Evolutionary conservation across 1,284 basidiomycete species (phyloP).

Genomic region (Trichosporon asahii): DNA sequence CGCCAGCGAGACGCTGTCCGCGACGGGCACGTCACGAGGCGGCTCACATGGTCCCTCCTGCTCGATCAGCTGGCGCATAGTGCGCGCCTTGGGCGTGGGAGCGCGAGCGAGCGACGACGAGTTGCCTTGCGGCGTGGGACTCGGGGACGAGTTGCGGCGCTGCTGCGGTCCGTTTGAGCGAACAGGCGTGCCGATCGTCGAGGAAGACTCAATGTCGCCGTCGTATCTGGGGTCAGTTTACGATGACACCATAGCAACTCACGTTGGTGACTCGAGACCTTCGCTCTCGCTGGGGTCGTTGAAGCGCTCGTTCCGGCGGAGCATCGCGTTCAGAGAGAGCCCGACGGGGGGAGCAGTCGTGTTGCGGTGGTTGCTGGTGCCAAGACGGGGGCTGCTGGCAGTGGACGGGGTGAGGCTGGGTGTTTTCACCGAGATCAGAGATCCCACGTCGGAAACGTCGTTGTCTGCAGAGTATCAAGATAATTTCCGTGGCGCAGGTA

Average conservation of each 20-base stretch:
- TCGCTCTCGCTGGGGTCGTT: constrained; percentile 37
- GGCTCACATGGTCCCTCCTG: constrained; percentile 2
- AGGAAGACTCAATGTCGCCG: constrained; percentile 73
- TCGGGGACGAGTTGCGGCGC: constrained; percentile 45
- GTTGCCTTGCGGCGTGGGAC: constrained; percentile 14
- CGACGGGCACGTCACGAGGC: constrained; percentile 40
- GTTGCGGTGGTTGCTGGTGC: not conserved
- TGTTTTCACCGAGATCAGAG: constrained; percentile 37
- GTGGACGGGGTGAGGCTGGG: constrained; percentile 25
- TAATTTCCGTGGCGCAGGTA: constrained; percentile 5
- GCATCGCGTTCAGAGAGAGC: constrained; percentile 19
- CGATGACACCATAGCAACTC: constrained; percentile 21
- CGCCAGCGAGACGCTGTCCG: constrained; percentile 33
- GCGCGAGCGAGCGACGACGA: constrained; percentile 18
- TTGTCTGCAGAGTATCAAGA: constrained; percentile 35
- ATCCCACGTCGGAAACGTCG: constrained; percentile 48
- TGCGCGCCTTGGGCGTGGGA: constrained; percentile 46
- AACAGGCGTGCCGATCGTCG: constrained; percentile 49
- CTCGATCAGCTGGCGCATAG: constrained; percentile 16
- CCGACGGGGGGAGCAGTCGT: constrained; percentile 12
- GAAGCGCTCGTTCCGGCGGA: constrained; percentile 23
- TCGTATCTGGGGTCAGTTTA: constrained; percentile 63
- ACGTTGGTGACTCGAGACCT: constrained; percentile 50
- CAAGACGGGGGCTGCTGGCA: constrained; percentile 22
- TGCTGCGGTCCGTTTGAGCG: constrained; percentile 50